A percentile compares a stretch with the other conserved stretches of the same genome.
Evolutionary conservation across 768 basidiomycete species (phyloP).

Genomic region (Favolaschia claudopus): DNA sequence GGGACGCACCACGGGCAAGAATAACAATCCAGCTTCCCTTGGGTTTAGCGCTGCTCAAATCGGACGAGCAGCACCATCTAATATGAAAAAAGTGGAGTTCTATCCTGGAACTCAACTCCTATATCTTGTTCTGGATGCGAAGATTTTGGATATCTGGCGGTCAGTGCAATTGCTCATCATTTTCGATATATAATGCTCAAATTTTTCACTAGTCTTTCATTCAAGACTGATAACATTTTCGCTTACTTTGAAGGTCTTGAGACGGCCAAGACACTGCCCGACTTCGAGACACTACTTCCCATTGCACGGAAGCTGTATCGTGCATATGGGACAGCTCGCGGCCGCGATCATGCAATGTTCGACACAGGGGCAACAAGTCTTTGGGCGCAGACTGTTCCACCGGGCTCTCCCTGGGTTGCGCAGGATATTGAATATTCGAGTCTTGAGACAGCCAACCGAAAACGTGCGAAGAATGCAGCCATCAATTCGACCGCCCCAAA

Average conservation of each 20-base stretch:
- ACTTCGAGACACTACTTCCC: not conserved
- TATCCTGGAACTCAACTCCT: slow-evolving; percentile 33
- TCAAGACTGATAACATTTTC: not conserved
- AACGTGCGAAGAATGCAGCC: not conserved
- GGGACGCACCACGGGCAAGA: slow-evolving; percentile 25
- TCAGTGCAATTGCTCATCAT: slow-evolving; percentile 9
- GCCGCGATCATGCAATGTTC: not conserved
- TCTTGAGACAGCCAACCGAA: no score
- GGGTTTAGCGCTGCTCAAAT: slow-evolving; percentile 40
- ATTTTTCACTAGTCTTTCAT: not conserved
- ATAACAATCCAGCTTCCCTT: slow-evolving; percentile 38
- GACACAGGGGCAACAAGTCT: not conserved
- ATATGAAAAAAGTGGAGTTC: slow-evolving; percentile 43
- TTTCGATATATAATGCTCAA: no score
- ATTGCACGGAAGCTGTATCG: not conserved
- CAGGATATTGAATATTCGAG: no score
- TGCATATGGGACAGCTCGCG: slow-evolving; percentile 1
- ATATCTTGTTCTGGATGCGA: slow-evolving; percentile 35
- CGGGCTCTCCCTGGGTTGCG: not conserved
- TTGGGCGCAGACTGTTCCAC: slow-evolving; percentile 1
- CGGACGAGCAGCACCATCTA: slow-evolving; percentile 34
- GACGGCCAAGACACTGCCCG: not conserved
- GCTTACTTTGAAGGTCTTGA: not conserved
- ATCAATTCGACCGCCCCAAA: no score
- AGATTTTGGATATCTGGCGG: slow-evolving; percentile 44